Conservation (phyloP, 495 filamentous ascomycete genomes). For the Amorphotheca resinae region DNA sequence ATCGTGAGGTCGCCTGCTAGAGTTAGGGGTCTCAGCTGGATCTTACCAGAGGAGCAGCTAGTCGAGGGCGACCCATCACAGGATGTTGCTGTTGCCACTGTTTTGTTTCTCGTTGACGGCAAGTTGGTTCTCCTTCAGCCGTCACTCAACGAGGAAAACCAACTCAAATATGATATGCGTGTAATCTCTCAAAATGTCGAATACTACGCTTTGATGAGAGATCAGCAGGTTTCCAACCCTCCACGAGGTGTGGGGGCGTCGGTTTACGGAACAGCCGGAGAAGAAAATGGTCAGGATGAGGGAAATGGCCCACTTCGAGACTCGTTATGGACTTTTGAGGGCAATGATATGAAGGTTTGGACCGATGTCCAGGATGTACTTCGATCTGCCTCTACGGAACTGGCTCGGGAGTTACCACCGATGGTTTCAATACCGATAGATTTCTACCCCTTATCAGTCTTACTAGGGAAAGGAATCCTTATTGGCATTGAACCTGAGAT, state of each 20-base stretch:
- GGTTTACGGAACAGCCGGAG: background rate
- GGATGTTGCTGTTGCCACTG: conserved; percentile 87
- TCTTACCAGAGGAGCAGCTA: conserved; percentile 82
- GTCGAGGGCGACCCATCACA: conserved; percentile 88
- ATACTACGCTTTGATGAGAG: conserved; percentile 84
- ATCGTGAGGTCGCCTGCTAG: conserved; percentile 88
- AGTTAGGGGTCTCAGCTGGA: conserved; percentile 90
- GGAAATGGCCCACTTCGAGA: conserved; percentile 53
- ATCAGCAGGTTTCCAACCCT: conserved; percentile 44
- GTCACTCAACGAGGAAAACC: conserved; percentile 58
- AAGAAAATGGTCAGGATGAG: conserved; percentile 13
- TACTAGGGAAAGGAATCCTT: conserved; percentile 74
- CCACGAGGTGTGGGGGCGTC: background rate
- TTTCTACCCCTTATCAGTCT: conserved; percentile 86
- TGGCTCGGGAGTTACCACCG: conserved; percentile 44
- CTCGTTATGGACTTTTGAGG: conserved; percentile 92
- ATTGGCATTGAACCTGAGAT: conserved; percentile 87
- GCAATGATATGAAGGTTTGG: conserved; percentile 72
- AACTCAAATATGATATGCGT: conserved; percentile 95
- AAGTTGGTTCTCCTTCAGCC: conserved; percentile 91
- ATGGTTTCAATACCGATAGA: conserved; percentile 59
- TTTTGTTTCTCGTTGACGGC: conserved; percentile 89
- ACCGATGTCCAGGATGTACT: conserved; percentile 82
- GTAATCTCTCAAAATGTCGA: conserved; percentile 92
- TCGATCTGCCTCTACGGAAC: conserved; percentile 47